These are phyloP conservation scores for Alisma plantagoaquatica DNA, from an alignment of 106 monocot genomes.

Conservation along the genomic window DNA sequence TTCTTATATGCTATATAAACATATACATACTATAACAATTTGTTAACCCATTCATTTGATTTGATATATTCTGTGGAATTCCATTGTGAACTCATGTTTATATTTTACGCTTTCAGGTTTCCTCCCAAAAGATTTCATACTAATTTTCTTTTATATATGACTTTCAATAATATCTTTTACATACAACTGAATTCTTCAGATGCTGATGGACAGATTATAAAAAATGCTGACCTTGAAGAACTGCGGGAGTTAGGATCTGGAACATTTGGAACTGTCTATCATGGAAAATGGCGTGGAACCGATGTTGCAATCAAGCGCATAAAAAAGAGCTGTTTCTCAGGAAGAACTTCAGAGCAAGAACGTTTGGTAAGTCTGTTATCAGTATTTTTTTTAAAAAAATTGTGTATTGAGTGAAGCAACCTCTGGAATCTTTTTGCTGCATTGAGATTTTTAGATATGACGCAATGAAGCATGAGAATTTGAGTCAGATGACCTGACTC, in stretches of 20 bases:
- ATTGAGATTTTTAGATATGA: too few species aligned
- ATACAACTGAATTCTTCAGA: constrained; percentile 10
- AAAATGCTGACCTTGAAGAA: constrained; percentile 91
- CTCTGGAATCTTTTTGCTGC: too few species aligned
- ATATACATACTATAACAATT: too few species aligned
- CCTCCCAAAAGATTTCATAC: not conserved
- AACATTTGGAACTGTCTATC: constrained; percentile 89
- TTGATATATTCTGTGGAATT: too few species aligned
- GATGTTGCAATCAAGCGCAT: constrained; percentile 90
- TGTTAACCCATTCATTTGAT: too few species aligned
- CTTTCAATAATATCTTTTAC: not conserved
- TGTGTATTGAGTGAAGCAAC: too few species aligned
- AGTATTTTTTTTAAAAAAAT: too few species aligned
- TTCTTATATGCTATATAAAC: too few species aligned
- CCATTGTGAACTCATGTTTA: too few species aligned
- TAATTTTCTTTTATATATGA: not conserved
- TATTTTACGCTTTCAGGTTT: too few species aligned
- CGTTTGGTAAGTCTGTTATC: constrained; percentile 58
- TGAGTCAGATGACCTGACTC: too few species aligned
- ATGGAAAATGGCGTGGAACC: constrained; percentile 92
- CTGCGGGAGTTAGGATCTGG: constrained; percentile 78
- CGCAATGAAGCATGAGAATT: too few species aligned
- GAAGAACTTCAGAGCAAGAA: constrained; percentile 74
- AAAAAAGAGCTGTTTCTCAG: constrained; percentile 80
- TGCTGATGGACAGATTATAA: constrained; percentile 62